These are phyloP conservation scores for Chrysanthemum seticuspe DNA, from an alignment of 129 eudicot species.

Conservation along the genomic window DNA sequence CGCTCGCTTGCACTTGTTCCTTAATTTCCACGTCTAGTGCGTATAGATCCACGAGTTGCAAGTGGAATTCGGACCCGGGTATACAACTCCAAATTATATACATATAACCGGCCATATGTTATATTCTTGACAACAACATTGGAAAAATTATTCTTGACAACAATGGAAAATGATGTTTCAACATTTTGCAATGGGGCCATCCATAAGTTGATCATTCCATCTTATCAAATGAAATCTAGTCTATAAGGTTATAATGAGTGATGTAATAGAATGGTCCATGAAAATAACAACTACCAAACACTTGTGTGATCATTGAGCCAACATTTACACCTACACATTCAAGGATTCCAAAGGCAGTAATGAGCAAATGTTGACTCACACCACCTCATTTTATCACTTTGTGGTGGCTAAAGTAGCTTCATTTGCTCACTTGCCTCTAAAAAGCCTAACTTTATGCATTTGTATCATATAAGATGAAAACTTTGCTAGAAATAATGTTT, in stretches of 20 bases:
- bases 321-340: conserved; percentile 35
- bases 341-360: conserved; percentile 24
- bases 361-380: conserved; percentile 29
- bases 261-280: conserved; percentile 39
- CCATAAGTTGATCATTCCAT: conserved; percentile 21
- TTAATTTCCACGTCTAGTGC: background rate
- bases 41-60: conserved; percentile 12
- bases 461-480: background rate
- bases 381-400: conserved; percentile 21
- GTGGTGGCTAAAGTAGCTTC: conserved; percentile 18
- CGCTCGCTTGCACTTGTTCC: background rate
- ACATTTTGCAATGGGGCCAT: conserved; percentile 20
- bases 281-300: conserved; percentile 39
- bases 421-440: conserved; percentile 3
- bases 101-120: background rate
- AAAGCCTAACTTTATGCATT: background rate
- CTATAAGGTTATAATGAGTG: conserved; percentile 34
- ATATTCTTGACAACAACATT: conserved; percentile 19
- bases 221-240: conserved; percentile 36
- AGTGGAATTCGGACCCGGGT: background rate
- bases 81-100: background rate
- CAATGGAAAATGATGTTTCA: conserved; percentile 26
- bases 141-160: conserved; percentile 25
- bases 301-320: conserved; percentile 34
- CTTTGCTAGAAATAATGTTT: background rate